phyloP scores from a whole-genome alignment of 2,329 filamentous ascomycete species.

The Colletotrichum acutatum region DNA sequence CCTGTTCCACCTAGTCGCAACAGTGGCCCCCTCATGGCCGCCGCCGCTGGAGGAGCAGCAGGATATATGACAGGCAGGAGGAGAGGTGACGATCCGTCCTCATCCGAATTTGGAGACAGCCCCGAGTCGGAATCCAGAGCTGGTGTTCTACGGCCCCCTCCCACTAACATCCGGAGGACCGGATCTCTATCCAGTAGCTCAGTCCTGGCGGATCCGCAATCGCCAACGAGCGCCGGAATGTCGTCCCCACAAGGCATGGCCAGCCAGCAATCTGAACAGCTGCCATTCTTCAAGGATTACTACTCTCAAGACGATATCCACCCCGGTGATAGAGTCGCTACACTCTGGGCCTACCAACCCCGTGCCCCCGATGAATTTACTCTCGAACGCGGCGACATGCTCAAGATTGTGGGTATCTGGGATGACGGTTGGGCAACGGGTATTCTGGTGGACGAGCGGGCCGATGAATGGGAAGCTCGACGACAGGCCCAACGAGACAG shows the following conservation, averaged over 20 bases:
- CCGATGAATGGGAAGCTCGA: slow-evolving; percentile 88
- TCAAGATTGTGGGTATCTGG: slow-evolving; percentile 98
- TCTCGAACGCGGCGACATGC: slow-evolving; percentile 94
- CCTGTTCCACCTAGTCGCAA: slow-evolving; percentile 53
- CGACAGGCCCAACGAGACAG: slow-evolving; percentile 88
- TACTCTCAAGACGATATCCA: slow-evolving; percentile 98
- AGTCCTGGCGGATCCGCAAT: slow-evolving; percentile 77
- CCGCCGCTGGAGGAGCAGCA: slow-evolving; percentile 59
- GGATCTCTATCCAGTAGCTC: slow-evolving; percentile 93
- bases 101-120: slow-evolving; percentile 77
- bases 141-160: slow-evolving; percentile 67
- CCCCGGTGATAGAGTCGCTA: slow-evolving; percentile 87
- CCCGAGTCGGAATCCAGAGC: slow-evolving; percentile 73
- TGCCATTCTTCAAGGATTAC: slow-evolving; percentile 98
- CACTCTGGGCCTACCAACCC: slow-evolving; percentile 96
- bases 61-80: slow-evolving; percentile 56
- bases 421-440: slow-evolving; percentile 99
- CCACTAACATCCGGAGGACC: slow-evolving; percentile 72
- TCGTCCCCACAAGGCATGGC: slow-evolving; percentile 86
- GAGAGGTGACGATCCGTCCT: slow-evolving; percentile 68
- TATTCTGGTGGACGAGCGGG: slow-evolving; percentile 81
- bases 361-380: slow-evolving; percentile 93
- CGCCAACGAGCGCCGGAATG: slow-evolving; percentile 77
- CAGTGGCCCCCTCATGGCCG: slow-evolving; percentile 42
- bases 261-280: slow-evolving; percentile 93